Conservation (phyloP, 2,329 filamentous ascomycete species). For the Venturia oleaginea region DNA sequence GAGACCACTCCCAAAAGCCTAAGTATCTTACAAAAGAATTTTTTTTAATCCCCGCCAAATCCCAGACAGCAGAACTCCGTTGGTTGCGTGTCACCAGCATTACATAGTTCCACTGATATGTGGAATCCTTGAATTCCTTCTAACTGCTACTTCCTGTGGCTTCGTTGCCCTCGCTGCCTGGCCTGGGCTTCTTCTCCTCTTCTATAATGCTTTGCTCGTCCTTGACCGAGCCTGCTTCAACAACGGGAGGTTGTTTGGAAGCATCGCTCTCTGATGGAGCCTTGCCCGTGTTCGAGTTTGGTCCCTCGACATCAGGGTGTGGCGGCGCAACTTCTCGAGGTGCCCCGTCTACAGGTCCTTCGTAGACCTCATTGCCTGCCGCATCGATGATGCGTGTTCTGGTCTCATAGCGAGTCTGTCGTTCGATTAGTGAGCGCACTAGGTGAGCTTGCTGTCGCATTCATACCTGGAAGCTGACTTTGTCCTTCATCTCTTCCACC, state of each 20-base stretch:
- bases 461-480: constrained; percentile 65
- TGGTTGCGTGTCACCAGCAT: constrained; percentile 3
- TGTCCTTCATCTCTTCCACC: constrained; percentile 76
- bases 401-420: constrained; percentile 85
- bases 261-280: constrained; percentile 23
- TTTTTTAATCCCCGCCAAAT: not conserved
- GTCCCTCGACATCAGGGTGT: constrained; percentile 49
- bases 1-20: not conserved
- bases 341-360: constrained; percentile 27
- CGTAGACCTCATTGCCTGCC: constrained; percentile 65
- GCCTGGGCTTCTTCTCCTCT: constrained; percentile 25
- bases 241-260: constrained; percentile 32
- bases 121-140: not conserved
- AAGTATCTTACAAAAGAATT: not conserved
- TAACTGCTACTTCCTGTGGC: constrained; percentile 3
- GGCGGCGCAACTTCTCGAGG: constrained; percentile 36
- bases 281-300: constrained; percentile 45
- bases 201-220: constrained; percentile 37
- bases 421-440: not conserved
- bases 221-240: constrained; percentile 31
- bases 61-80: not conserved
- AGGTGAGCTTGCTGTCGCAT: not conserved
- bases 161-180: constrained; percentile 26
- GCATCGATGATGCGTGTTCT: constrained; percentile 75
- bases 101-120: not conserved